phyloP scores from a whole-genome alignment of 495 filamentous ascomycete species.

The Penicillium silybi region DNA sequence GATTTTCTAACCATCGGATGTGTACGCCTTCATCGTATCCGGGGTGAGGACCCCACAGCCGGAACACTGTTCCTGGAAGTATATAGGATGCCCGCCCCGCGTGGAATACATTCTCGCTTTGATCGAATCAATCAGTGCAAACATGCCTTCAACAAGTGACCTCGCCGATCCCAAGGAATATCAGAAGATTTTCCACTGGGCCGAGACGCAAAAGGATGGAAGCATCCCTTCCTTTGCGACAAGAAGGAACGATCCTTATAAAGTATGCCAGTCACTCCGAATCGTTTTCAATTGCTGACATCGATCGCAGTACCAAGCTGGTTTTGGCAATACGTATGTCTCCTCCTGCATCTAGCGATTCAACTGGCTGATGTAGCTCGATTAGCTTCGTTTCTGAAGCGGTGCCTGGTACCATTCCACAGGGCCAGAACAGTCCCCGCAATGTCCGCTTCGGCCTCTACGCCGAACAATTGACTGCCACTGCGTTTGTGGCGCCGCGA shows the following conservation, averaged over 20 bases:
- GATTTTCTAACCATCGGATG: background rate
- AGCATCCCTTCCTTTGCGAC: conserved; percentile 44
- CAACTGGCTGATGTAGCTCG: conserved; percentile 25
- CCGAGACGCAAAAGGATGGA: conserved; percentile 52
- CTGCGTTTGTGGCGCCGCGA: conserved; percentile 45
- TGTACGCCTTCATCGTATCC: background rate
- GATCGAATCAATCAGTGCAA: background rate
- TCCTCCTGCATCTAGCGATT: conserved; percentile 15
- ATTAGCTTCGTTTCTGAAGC: conserved; percentile 42
- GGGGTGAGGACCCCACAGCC: conserved; percentile 5
- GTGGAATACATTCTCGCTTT: background rate
- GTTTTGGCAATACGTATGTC: conserved; percentile 51
- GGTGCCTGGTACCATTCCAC: conserved; percentile 46
- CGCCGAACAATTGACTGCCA: conserved; percentile 46
- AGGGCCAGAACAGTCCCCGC: conserved; percentile 46
- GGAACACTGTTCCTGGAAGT: background rate
- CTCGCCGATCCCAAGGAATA: conserved; percentile 42
- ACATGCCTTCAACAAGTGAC: conserved; percentile 27
- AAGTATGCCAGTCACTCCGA: conserved; percentile 26
- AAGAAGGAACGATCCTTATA: conserved; percentile 51
- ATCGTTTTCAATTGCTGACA: conserved; percentile 15
- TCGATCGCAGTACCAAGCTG: conserved; percentile 44
- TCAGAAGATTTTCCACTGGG: conserved; percentile 57
- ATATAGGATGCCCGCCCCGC: conserved; percentile 5
- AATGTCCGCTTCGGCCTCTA: conserved; percentile 46